A percentile compares a stretch with the other conserved stretches of the same genome.
These are phyloP conservation scores for Globisporangium perplexum DNA, from an alignment of 352 stramenopile species.

Conservation along the genomic window DNA sequence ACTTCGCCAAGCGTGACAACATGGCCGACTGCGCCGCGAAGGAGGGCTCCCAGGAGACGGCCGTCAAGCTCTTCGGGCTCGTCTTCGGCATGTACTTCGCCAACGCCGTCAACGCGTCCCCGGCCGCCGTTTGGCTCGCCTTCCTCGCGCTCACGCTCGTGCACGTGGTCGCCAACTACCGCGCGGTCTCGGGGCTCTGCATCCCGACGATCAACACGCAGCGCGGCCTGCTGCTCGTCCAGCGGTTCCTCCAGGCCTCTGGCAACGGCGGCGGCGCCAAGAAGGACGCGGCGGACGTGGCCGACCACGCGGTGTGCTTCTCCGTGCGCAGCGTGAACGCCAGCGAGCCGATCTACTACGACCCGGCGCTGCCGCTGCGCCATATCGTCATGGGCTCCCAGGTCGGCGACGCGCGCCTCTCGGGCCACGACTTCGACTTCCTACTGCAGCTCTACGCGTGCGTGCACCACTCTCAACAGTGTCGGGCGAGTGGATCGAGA, in stretches of 20 bases:
- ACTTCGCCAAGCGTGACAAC: conserved; percentile 85
- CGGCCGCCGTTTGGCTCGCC: conserved; percentile 76
- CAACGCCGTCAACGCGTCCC: conserved; percentile 62
- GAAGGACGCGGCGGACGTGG: conserved; percentile 19
- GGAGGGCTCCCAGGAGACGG: conserved; percentile 94
- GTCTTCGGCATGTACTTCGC: conserved; percentile 85
- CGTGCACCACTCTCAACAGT: too few relatives aligned
- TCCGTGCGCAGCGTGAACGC: conserved; percentile 59
- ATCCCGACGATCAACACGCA: conserved; percentile 88
- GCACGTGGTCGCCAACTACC: conserved; percentile 94
- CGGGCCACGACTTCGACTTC: conserved; percentile 32
- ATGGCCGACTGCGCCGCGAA: conserved; percentile 93
- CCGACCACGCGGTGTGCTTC: conserved; percentile 33
- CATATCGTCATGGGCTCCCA: conserved; percentile 58
- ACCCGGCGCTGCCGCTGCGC: conserved; percentile 39
- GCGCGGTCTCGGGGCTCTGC: conserved; percentile 81
- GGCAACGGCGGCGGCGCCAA: conserved; percentile 5
- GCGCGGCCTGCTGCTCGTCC: conserved; percentile 48
- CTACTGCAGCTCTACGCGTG: conserved; percentile 52
- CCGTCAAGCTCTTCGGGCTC: conserved; percentile 93
- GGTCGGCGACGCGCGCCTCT: conserved; percentile 32
- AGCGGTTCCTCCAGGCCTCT: conserved; percentile 31
- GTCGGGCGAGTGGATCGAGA: too few relatives aligned
- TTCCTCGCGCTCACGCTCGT: conserved; percentile 91
- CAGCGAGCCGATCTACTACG: conserved; percentile 44